These are phyloP conservation scores for Stemphylium lycopersici DNA, from an alignment of 2,329 filamentous ascomycete genomes.

Conservation along the genomic window DNA sequence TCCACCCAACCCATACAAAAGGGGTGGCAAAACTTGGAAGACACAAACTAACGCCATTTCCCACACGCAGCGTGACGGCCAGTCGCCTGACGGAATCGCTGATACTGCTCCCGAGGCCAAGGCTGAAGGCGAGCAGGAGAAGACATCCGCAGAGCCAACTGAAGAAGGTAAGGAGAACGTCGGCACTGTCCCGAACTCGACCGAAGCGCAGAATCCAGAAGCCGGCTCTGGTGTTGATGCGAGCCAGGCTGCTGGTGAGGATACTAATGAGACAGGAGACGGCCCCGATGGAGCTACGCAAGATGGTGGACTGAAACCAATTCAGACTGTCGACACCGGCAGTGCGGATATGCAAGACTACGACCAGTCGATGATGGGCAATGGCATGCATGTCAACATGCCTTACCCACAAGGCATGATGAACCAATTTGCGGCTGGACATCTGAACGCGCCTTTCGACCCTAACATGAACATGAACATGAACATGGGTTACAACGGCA, in stretches of 20 bases:
- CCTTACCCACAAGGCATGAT: conserved; percentile 38
- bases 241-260: conserved; percentile 15
- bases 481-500: conserved; percentile 48
- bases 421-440: conserved; percentile 60
- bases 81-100: conserved; percentile 38
- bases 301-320: conserved; percentile 36
- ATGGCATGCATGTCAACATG: conserved; percentile 34
- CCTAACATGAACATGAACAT: conserved; percentile 49
- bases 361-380: conserved; percentile 37
- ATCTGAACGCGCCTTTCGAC: conserved; percentile 49
- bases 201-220: conserved; percentile 8
- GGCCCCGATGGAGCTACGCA: conserved; percentile 20
- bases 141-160: conserved; percentile 28
- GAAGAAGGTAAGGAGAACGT: conserved; percentile 40
- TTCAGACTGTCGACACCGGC: conserved; percentile 44
- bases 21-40: conserved; percentile 13
- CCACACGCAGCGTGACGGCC: conserved; percentile 37
- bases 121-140: conserved; percentile 37
- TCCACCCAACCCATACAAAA: conserved; percentile 16
- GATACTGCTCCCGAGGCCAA: conserved; percentile 42
- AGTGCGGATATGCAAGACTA: conserved; percentile 30
- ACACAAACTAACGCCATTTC: conserved; percentile 34
- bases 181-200: conserved; percentile 13
- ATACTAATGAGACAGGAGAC: conserved; percentile 28
- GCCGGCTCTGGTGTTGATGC: conserved; percentile 12